Base-by-base conservation (phyloP, 2,329 filamentous ascomycete genomes). In the Claviceps arundinis region DNA sequence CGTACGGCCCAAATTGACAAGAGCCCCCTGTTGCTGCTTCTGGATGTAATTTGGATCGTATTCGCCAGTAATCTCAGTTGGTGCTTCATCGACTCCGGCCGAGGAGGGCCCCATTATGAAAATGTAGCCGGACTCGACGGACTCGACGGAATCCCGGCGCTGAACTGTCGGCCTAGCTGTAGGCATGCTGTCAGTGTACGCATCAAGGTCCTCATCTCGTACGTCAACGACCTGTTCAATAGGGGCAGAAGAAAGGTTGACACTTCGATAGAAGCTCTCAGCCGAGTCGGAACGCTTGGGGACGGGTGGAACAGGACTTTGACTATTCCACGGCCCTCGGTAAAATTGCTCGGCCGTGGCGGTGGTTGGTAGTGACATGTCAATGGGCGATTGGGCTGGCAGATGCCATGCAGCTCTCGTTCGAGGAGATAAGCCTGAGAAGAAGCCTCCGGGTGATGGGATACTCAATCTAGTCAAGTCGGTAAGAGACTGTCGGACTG, bases 271-370 rank as follows among this genome's bases (percentile, higher is more conserved):
- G 61, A 60, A 72, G 37, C 64, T 62, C 56, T 71, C 69, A 57
- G 65, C 56, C 56, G 69, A 26, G 58, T 73, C 50, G 59, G 69
- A 60, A 56, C 64, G 57, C 58, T 61, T 61, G 8, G 68, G 66
- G 3, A 70, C 58, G 3, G 66, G 64, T 26, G 68, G 66, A 40
- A 64, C 61, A 7, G 64, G 62, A n/a, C 69, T 49, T 49, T 72
- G 65, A 22, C 69, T 68, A 57, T 74, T 76, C 84, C 89, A 96
- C 3, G 90, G 89, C 30, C 85, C 77, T 56, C 85, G 83, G 70
- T 97, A 97, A 62, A 96, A 97, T 56, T 85, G 81, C 64, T 95
- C 88, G 9, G 91, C 91, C n/a, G 85, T 89, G 34, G 89, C 88
- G 1, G 91, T 95, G 0, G 88, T 91, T 1, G 89, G 89, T 1